Evolutionary conservation across 208 protist genomes (phyloP).

Genomic region (Naegleria gruberi): DNA sequence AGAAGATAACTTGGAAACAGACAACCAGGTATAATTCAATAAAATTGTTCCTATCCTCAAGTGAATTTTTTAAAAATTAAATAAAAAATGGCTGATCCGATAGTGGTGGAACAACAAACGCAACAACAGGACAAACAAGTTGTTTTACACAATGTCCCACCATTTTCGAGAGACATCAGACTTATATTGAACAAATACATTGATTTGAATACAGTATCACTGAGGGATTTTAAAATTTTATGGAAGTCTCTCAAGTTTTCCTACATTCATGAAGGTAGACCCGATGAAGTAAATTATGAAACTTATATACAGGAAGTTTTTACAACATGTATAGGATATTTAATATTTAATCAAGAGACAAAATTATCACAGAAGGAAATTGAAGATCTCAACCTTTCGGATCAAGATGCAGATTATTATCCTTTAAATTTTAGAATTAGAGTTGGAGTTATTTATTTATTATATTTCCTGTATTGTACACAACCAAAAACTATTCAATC

Average conservation of each 20-base stretch:
- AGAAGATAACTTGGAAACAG: too few species aligned
- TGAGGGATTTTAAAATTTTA: neutral
- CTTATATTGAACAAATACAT: neutral
- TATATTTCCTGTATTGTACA: neutral
- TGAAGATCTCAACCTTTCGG: neutral
- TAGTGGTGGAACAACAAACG: too few species aligned
- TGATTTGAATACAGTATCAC: neutral
- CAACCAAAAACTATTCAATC: neutral
- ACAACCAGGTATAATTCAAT: too few species aligned
- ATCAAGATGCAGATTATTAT: neutral
- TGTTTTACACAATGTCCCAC: too few species aligned
- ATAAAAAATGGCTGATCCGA: too few species aligned
- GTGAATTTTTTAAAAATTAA: too few species aligned
- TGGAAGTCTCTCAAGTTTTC: neutral
- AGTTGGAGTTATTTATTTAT: neutral
- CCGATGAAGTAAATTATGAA: neutral
- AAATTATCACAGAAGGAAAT: neutral
- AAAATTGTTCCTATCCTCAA: too few species aligned
- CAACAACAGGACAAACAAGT: too few species aligned
- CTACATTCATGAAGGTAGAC: neutral
- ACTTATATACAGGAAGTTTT: slow-evolving; percentile 1
- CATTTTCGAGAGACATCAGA: neutral
- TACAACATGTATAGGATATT: neutral
- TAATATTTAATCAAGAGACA: neutral
- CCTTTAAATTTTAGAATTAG: neutral